Evolutionary conservation across 208 protist species (phyloP).

Genomic region (Acanthamoeba sp.): DNA sequence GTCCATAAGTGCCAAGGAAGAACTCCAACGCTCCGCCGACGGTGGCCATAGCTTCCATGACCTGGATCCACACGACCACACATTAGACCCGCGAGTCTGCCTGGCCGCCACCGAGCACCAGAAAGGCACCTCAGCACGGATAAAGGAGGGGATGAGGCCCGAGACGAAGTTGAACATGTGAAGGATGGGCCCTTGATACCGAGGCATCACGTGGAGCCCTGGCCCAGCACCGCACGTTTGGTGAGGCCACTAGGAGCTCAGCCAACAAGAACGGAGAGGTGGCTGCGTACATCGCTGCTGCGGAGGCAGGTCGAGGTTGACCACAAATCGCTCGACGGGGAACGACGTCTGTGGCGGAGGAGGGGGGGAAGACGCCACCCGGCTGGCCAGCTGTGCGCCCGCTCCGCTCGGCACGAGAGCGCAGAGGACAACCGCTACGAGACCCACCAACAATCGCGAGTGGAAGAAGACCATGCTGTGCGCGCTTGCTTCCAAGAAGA

Average conservation of each 20-base stretch:
- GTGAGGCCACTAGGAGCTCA: too few relatives aligned
- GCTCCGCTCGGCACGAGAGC: not conserved
- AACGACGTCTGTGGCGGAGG: not conserved
- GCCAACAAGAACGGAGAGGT: not conserved
- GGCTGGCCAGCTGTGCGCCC: too few relatives aligned
- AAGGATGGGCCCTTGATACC: not conserved
- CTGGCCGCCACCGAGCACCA: too few relatives aligned
- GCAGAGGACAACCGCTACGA: not conserved
- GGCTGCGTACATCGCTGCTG: constrained; percentile 29
- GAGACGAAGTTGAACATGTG: constrained; percentile 45
- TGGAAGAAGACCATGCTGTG: not conserved
- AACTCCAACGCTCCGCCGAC: constrained; percentile 18
- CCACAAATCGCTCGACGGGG: constrained; percentile 3
- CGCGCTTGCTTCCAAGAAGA: not conserved
- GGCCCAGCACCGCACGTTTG: too few relatives aligned
- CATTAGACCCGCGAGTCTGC: not conserved
- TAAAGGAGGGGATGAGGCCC: not conserved
- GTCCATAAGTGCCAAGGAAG: constrained; percentile 8
- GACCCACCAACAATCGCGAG: not conserved
- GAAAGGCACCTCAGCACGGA: not conserved
- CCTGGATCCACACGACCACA: not conserved
- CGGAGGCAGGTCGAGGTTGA: constrained; percentile 57
- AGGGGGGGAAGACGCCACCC: not conserved
- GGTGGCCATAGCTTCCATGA: not conserved
- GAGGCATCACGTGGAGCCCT: constrained; percentile 20